Conservation (phyloP, 1,139 yeast species). For the Candida dubliniensis region DNA sequence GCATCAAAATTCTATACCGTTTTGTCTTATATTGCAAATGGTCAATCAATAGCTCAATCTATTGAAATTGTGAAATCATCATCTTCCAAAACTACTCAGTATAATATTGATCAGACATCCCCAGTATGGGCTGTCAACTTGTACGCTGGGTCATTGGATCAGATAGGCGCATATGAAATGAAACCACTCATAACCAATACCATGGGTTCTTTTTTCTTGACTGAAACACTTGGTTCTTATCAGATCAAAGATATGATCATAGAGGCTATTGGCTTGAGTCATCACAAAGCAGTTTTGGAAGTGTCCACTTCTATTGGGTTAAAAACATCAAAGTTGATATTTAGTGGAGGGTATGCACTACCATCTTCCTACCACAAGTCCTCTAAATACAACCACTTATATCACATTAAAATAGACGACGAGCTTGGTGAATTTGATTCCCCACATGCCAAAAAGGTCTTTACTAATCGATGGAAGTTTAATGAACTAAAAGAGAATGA, state of each 20-base stretch:
- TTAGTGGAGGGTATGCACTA: conserved; percentile 30
- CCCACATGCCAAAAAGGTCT: conserved; percentile 26
- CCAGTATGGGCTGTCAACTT: conserved; percentile 35
- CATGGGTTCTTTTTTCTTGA: conserved; percentile 29
- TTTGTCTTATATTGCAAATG: conserved; percentile 32
- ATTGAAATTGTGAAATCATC: conserved; percentile 16
- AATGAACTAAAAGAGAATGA: conserved; percentile 22
- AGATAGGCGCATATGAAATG: conserved; percentile 45
- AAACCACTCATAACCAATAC: conserved; percentile 29
- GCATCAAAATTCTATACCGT: conserved; percentile 32
- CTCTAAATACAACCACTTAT: conserved; percentile 22
- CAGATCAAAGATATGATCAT: conserved; percentile 19
- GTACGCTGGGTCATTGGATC: conserved; percentile 40
- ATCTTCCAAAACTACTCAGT: conserved; percentile 28
- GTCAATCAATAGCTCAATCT: conserved; percentile 23
- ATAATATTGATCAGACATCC: conserved; percentile 16
- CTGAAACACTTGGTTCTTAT: conserved; percentile 26
- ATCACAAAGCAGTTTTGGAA: conserved; percentile 19
- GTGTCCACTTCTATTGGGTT: conserved; percentile 32
- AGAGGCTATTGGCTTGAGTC: background rate
- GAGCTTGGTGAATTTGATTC: conserved; percentile 34
- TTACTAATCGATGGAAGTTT: conserved; percentile 40
- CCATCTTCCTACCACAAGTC: conserved; percentile 34
- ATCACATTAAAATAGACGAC: conserved; percentile 37
- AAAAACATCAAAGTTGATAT: conserved; percentile 31